Percentiles rank a stretch among this genome's conserved stretches.
Evolutionary conservation across 2,329 filamentous ascomycete genomes (phyloP).

Genomic region (Aureobasidium sp.): DNA sequence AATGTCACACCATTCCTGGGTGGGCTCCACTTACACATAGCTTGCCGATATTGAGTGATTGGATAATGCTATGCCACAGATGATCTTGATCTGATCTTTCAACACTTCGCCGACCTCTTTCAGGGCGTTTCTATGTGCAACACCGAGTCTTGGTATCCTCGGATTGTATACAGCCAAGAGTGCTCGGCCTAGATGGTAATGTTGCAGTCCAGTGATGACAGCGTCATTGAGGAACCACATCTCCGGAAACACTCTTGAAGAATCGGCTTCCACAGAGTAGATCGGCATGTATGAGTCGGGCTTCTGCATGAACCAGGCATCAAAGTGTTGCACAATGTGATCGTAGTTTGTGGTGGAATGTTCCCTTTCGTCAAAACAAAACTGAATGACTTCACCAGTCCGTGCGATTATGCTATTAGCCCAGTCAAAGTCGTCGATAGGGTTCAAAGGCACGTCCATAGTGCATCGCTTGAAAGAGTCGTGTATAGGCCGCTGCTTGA

Average conservation of each 20-base stretch:
- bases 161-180: constrained; percentile 53
- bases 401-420: constrained; percentile 47
- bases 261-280: constrained; percentile 38
- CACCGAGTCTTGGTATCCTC: constrained; percentile 39
- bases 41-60: too few relatives aligned
- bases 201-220: constrained; percentile 50
- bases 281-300: constrained; percentile 52
- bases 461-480: too few relatives aligned
- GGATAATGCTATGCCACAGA: too few relatives aligned
- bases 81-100: too few relatives aligned
- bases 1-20: too few relatives aligned
- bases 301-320: constrained; percentile 25
- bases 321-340: not conserved
- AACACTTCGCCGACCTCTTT: too few relatives aligned
- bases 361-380: constrained; percentile 46
- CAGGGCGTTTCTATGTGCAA: too few relatives aligned
- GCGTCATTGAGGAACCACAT: constrained; percentile 53
- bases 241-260: constrained; percentile 45
- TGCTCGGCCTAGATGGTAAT: constrained; percentile 52
- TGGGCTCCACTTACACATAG: too few relatives aligned
- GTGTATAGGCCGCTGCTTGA: too few relatives aligned
- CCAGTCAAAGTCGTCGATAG: too few relatives aligned
- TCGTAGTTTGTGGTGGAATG: constrained; percentile 24
- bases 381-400: constrained; percentile 57
- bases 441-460: too few relatives aligned